Percentiles rank a stretch among this genome's conserved stretches.
These are phyloP conservation scores for Glaciozyma martinii DNA, from an alignment of 768 basidiomycete genomes.

Conservation along the genomic window DNA sequence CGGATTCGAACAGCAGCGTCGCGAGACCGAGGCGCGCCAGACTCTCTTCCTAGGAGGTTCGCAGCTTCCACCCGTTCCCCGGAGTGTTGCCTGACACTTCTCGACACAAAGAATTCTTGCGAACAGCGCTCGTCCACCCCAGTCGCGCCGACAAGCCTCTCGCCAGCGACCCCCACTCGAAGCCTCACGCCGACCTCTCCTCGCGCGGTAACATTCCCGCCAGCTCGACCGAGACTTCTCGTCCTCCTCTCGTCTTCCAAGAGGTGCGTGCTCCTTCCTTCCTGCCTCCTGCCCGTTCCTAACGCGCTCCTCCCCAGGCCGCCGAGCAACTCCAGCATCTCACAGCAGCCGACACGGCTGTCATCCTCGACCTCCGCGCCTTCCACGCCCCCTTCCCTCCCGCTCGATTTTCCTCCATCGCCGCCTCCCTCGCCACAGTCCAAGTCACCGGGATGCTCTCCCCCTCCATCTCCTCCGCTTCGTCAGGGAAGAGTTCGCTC, in stretches of 20 bases:
- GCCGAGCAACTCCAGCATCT: background rate
- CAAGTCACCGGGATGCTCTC: background rate
- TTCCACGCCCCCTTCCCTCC: background rate
- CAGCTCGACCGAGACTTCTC: too few relatives aligned
- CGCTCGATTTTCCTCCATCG: background rate
- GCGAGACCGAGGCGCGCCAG: background rate
- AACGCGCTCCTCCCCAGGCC: background rate
- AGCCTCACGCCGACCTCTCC: background rate
- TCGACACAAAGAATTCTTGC: background rate
- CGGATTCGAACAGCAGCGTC: background rate
- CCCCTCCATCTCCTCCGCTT: background rate
- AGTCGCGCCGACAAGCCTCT: background rate
- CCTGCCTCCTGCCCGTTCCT: too few relatives aligned
- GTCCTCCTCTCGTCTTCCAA: too few relatives aligned
- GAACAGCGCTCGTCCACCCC: background rate
- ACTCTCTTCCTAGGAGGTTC: background rate
- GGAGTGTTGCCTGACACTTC: background rate
- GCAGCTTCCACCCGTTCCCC: background rate
- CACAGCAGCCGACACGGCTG: background rate
- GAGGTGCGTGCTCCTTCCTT: too few relatives aligned
- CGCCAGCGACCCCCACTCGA: background rate
- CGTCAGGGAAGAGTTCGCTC: too few relatives aligned
- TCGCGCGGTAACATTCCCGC: too few relatives aligned
- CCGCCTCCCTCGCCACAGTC: background rate
- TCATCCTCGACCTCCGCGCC: constrained; percentile 7